Evolutionary conservation across 441 rosid genomes (phyloP), one percentile per base, ranked within the genome.

Genomic region (Cnidoscolus chayamansa): DNA sequence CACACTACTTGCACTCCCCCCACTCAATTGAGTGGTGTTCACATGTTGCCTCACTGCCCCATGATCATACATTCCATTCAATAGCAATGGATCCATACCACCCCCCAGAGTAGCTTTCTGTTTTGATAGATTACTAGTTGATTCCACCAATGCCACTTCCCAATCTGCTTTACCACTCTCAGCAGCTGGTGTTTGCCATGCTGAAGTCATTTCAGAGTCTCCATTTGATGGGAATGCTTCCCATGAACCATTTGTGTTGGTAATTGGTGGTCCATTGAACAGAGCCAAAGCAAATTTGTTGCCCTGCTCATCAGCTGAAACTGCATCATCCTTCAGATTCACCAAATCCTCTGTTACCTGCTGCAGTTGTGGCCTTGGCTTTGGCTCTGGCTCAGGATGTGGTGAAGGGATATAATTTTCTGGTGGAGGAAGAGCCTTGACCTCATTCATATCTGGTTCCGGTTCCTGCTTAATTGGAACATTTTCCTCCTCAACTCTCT

Each of bases 101-200:
- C 99, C 99, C 0, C 93, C 99, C 85, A 95, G 72, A 37, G 90
- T 76, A 0, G 96, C 87, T 78, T 92, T 87, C 84, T 95, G 99
- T 67, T 81, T 79, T 0, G 94, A 83, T n/a, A 95, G 81, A 72
- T 91, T 79, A 65, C 98, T 92, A 10, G 94, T 90, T 1, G 98
- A 76, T 81, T 91, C 98, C 7, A 95, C 98, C 83, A 95, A 82
- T 12, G 99, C 97, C 75, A 95, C 72, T 63, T 92, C 99, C 99
- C 99, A 95, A 81, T 92, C 97, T 0, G 92, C 97, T 76, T 90
- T 95, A 63, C 89, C 98, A 0, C 69, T 74, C 31, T 94, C 97
- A 20, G 97, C 98, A 9, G 98, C 99, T 1, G 97, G 96, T 63
- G 82, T 94, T 81, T 94, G 97, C 99, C 99, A 94, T 20, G 99